Conservation (phyloP, 306 rosid species). For the Morella rubra region DNA sequence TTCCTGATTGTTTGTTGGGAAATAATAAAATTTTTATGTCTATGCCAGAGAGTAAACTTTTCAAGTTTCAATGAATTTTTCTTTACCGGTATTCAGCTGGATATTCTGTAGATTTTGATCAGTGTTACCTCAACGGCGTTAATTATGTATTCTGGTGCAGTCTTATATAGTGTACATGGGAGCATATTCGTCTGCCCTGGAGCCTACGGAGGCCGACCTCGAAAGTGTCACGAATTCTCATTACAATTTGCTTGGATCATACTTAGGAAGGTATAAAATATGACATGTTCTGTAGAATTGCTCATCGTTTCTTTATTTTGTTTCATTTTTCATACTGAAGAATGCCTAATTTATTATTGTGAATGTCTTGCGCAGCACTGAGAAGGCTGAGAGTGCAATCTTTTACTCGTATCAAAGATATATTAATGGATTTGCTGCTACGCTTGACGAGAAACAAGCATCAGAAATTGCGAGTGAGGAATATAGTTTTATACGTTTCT, state of each 20-base stretch:
- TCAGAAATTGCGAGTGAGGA: slow-evolving; percentile 43
- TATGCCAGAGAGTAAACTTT: not conserved
- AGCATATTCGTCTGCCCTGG: slow-evolving; percentile 36
- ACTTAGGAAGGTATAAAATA: slow-evolving; percentile 50
- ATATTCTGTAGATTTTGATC: not conserved
- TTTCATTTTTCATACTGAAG: not conserved
- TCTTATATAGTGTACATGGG: slow-evolving; percentile 80
- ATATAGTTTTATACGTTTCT: not conserved
- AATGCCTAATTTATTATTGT: not conserved
- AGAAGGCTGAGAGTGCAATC: slow-evolving; percentile 50
- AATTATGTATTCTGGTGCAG: slow-evolving; percentile 28
- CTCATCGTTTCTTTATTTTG: not conserved
- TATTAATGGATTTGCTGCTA: slow-evolving; percentile 80
- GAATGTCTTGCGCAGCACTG: slow-evolving; percentile 27
- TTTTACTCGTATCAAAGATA: slow-evolving; percentile 58
- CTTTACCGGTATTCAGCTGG: not conserved
- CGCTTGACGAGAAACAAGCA: slow-evolving; percentile 57
- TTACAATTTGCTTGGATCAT: slow-evolving; percentile 48
- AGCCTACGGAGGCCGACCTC: slow-evolving; percentile 23
- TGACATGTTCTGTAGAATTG: not conserved
- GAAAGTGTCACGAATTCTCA: slow-evolving; percentile 41
- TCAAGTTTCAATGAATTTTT: not conserved
- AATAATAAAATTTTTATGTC: not conserved
- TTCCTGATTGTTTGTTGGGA: not conserved
- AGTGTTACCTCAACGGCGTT: not conserved